Conservation (phyloP, 352 stramenopile species). For the Pythium brachiatum region DNA sequence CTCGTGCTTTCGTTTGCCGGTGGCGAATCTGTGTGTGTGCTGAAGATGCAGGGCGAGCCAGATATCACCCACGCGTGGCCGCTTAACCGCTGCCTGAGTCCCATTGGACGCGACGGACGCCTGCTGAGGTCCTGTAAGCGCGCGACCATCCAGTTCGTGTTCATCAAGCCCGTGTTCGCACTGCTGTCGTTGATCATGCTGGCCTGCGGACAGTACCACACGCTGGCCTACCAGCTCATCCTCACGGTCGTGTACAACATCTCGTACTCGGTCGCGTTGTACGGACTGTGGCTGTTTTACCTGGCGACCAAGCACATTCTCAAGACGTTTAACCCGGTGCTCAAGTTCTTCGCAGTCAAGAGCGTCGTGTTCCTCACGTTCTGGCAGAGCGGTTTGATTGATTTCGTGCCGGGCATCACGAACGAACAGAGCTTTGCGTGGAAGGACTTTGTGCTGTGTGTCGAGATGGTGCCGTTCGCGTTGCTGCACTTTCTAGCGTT, state of each 20-base stretch:
- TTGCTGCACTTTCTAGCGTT: slow-evolving; percentile 78
- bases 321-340: slow-evolving; percentile 80
- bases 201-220: slow-evolving; percentile 70
- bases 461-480: slow-evolving; percentile 88
- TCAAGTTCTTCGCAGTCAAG: slow-evolving; percentile 94
- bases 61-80: slow-evolving; percentile 83
- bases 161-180: slow-evolving; percentile 90
- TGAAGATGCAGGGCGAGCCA: slow-evolving; percentile 85
- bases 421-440: slow-evolving; percentile 84
- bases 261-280: slow-evolving; percentile 89
- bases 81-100: slow-evolving; percentile 66
- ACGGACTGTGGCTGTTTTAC: slow-evolving; percentile 91
- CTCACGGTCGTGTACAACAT: slow-evolving; percentile 89
- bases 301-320: slow-evolving; percentile 85
- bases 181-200: slow-evolving; percentile 85
- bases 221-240: slow-evolving; percentile 75
- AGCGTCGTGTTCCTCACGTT: slow-evolving; percentile 92
- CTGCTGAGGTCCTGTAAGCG: slow-evolving; percentile 88
- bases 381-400: slow-evolving; percentile 88
- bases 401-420: slow-evolving; percentile 82
- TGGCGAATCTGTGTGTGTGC: slow-evolving; percentile 85
- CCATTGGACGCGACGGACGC: slow-evolving; percentile 75
- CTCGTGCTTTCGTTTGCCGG: slow-evolving; percentile 88
- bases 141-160: slow-evolving; percentile 90
- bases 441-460: slow-evolving; percentile 90